Evolutionary conservation across 2,329 filamentous ascomycete genomes (phyloP), one percentile per base, ranked within the genome.

Genomic region (Cadophora luteo-olivacea): DNA sequence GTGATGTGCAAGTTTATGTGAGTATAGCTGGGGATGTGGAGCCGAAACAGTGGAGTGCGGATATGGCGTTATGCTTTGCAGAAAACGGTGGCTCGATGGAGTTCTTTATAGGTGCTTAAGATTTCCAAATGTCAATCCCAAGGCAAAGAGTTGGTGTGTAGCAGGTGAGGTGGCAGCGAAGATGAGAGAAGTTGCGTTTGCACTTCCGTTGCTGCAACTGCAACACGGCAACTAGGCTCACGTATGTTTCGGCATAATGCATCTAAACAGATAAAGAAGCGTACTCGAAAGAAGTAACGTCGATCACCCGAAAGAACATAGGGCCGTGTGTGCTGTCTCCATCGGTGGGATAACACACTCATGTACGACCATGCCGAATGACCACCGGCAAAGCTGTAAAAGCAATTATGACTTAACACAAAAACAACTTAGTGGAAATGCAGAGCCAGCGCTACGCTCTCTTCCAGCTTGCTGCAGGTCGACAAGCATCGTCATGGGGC

Each of bases 181-280:
- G 52, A 73, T 66, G 58, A 71, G 68, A 48, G 70, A 64, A 68
- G 66, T 67, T 74, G 70, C 70, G 72, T 77, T 75, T 78, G 76
- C 77, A 72, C 70, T 67, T 69, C 72, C 71, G 73, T 69, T 69
- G 41, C 41, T 45, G 41, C 41, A 45, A 45, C 70, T 74, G 70
- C 74, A 78, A 74, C 72, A 76, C 74, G 73, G 75, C 72, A 76
- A 68, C 74, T 74, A 74, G 72, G 72, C 68, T 68, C 70, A 75
- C 67, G 70, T 74, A 67, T 74, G 76, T 77, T 75, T 78, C 77
- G 77, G 77, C 73, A 75, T 75, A 70, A 72, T 78, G 77, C 77
- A 77, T 76, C 69, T 73, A 67, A 72, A 65, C 69, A 70, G 72
- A 73, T 73, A 69, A 68, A 70, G 71, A 73, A 70, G 70, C 66